Conservation (phyloP, 1,139 yeast genomes). For the Blastobotrys malaysiensis region DNA sequence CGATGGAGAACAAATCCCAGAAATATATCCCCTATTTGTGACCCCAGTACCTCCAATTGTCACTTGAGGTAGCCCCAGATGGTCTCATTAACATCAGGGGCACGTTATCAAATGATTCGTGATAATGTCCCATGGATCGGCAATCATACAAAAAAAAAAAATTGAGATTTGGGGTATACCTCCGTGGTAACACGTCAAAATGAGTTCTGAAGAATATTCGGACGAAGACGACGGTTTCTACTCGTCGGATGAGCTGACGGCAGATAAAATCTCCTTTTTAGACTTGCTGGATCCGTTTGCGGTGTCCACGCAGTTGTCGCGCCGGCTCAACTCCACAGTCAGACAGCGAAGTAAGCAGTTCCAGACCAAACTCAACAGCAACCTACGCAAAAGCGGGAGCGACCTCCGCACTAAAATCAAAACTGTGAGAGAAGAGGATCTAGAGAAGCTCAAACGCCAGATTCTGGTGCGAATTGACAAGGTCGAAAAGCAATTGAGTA, state of each 20-base stretch:
- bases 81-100: background rate
- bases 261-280: constrained; percentile 28
- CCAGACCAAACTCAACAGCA: constrained; percentile 18
- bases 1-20: too few species aligned
- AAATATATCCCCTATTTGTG: too few species aligned
- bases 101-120: background rate
- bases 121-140: background rate
- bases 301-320: constrained; percentile 29
- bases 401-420: constrained; percentile 10
- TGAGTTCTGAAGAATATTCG: background rate
- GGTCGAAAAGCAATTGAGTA: constrained; percentile 52
- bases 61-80: too few species aligned
- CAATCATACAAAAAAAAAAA: background rate
- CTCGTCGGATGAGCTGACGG: constrained; percentile 7
- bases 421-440: constrained; percentile 31
- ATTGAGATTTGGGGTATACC: background rate
- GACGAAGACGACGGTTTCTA: background rate
- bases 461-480: constrained; percentile 41
- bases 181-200: background rate
- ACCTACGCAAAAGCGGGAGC: constrained; percentile 10
- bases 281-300: constrained; percentile 34
- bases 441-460: constrained; percentile 29
- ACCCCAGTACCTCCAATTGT: too few species aligned
- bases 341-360: constrained; percentile 28
- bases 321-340: constrained; percentile 25